These are phyloP conservation scores for Zymoseptoria brevis DNA, from an alignment of 2,329 filamentous ascomycete species.

Conservation along the genomic window DNA sequence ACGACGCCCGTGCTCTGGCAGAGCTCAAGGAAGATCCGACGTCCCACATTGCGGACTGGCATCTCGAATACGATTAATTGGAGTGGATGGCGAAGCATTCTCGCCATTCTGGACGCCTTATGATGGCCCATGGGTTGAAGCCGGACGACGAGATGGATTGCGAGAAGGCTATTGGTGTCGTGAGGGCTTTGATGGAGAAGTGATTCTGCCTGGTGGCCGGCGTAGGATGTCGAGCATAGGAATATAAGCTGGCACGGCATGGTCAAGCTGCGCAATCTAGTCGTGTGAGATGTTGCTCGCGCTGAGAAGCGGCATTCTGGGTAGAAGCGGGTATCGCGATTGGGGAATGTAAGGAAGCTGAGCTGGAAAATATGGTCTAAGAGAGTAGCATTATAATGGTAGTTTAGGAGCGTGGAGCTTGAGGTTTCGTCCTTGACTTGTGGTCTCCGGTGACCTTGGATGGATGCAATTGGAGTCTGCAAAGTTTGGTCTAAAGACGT, in stretches of 20 bases:
- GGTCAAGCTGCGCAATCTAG: neutral
- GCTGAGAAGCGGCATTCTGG: neutral
- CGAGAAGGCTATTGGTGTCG: neutral
- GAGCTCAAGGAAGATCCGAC: neutral
- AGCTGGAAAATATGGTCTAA: neutral
- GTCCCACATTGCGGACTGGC: neutral
- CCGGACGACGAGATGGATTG: neutral
- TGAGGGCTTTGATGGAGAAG: neutral
- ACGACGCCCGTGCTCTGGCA: neutral
- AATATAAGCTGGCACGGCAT: neutral
- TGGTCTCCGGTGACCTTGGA: neutral
- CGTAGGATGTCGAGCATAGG: neutral
- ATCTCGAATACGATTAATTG: neutral
- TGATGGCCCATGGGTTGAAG: neutral
- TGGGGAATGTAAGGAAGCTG: neutral
- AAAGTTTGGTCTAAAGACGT: neutral
- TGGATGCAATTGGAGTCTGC: neutral
- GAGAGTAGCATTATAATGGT: neutral
- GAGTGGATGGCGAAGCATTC: neutral
- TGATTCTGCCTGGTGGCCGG: neutral
- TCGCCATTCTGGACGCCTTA: neutral
- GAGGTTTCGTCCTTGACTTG: neutral
- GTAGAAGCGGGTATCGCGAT: neutral
- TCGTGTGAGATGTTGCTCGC: neutral
- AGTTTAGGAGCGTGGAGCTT: neutral